A percentile compares a stretch with the other conserved stretches of the same genome.
Evolutionary conservation across 2,329 filamentous ascomycete species (phyloP).

Genomic region (Pyricularia grisea): DNA sequence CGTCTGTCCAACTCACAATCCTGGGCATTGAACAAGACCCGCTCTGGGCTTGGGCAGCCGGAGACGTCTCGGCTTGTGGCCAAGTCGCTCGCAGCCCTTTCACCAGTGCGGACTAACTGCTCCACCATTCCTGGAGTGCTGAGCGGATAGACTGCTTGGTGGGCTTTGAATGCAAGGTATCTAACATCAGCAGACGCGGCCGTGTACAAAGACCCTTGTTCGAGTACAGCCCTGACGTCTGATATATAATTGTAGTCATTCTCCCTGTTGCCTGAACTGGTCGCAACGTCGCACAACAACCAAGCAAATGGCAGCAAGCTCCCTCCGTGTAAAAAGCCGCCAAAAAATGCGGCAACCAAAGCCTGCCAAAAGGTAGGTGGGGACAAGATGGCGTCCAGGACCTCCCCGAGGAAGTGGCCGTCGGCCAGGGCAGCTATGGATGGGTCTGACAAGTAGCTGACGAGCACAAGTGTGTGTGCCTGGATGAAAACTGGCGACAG

Average conservation of each 20-base stretch:
- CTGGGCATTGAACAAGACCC: conserved; percentile 42
- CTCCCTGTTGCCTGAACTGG: conserved; percentile 10
- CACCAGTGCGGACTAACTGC: conserved; percentile 35
- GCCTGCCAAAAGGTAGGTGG: conserved; percentile 47
- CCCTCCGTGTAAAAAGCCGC: conserved; percentile 21
- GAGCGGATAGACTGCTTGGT: not conserved
- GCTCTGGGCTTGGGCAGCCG: conserved; percentile 57
- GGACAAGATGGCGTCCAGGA: conserved; percentile 36
- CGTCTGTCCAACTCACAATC: conserved; percentile 32
- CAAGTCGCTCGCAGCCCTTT: conserved; percentile 67
- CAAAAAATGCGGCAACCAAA: conserved; percentile 23
- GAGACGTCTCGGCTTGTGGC: conserved; percentile 49
- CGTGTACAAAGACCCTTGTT: not conserved
- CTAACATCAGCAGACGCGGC: not conserved
- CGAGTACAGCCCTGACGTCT: not conserved
- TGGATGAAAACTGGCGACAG: conserved; percentile 20
- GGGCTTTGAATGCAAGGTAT: not conserved
- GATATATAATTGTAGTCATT: conserved; percentile 11
- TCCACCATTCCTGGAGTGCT: not conserved
- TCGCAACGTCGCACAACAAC: conserved; percentile 14
- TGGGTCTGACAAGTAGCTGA: conserved; percentile 29
- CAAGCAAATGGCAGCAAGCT: conserved; percentile 15
- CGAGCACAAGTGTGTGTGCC: conserved; percentile 20
- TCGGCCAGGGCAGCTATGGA: conserved; percentile 36
- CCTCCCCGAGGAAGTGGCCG: conserved; percentile 36